Evolutionary conservation across 495 filamentous ascomycete species (phyloP).

Genomic region (Penicillium antarcticum): DNA sequence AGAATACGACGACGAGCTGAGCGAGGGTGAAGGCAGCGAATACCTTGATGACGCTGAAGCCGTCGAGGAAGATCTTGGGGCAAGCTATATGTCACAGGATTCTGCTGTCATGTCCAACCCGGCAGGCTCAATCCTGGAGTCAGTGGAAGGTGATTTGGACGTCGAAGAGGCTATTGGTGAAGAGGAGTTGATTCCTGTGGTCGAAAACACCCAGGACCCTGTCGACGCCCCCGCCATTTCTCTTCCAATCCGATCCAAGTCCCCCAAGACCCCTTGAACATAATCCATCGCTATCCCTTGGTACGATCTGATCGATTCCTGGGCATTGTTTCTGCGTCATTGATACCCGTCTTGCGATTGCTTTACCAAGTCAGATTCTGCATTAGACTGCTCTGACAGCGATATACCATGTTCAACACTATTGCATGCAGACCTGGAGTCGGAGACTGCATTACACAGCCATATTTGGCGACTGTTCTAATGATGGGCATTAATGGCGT

Average conservation of each 20-base stretch:
- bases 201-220: conserved; percentile 2
- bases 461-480: background rate
- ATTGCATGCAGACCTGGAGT: conserved; percentile 22
- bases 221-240: conserved; percentile 8
- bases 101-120: conserved; percentile 50
- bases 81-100: conserved; percentile 58
- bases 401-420: conserved; percentile 26
- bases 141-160: conserved; percentile 23
- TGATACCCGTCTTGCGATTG: conserved; percentile 13
- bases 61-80: conserved; percentile 45
- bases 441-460: conserved; percentile 16
- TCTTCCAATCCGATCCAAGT: conserved; percentile 23
- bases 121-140: conserved; percentile 37
- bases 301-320: background rate
- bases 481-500: conserved; percentile 21
- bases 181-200: conserved; percentile 1
- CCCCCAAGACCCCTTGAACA: conserved; percentile 12
- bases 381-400: conserved; percentile 11
- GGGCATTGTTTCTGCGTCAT: conserved; percentile 8
- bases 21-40: conserved; percentile 41
- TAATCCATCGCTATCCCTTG: conserved; percentile 1
- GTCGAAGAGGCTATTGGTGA: conserved; percentile 14
- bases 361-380: conserved; percentile 12
- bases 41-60: conserved; percentile 43
- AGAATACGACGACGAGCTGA: conserved; percentile 35